Conservation (phyloP, 495 filamentous ascomycete species). For the Sabuloglossum arenarium region DNA sequence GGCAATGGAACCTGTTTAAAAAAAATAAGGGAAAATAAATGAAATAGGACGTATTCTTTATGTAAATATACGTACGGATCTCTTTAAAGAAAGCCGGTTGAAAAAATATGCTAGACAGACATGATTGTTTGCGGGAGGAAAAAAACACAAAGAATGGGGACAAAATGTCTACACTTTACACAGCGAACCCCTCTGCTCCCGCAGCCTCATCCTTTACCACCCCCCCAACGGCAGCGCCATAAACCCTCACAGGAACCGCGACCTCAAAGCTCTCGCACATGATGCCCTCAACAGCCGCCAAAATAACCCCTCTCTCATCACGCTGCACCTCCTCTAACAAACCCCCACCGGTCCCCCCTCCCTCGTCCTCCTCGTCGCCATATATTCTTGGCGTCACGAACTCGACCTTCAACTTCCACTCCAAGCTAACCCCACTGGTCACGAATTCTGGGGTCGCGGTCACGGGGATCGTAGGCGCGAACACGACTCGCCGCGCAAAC, state of each 20-base stretch:
- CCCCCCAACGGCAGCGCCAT: constrained; percentile 31
- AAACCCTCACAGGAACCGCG: constrained; percentile 61
- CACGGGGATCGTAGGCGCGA: constrained; percentile 60
- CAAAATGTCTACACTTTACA: too few species aligned
- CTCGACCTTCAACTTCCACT: constrained; percentile 75
- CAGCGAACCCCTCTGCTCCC: not conserved
- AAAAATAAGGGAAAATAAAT: too few species aligned
- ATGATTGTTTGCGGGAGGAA: too few species aligned
- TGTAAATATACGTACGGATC: too few species aligned
- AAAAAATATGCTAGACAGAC: too few species aligned
- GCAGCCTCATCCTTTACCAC: not conserved
- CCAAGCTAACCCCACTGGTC: constrained; percentile 64
- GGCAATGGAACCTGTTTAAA: too few species aligned
- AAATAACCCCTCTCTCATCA: constrained; percentile 51
- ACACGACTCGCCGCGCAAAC: constrained; percentile 55
- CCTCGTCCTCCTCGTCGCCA: constrained; percentile 10
- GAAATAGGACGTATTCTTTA: too few species aligned
- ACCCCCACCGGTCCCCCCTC: constrained; percentile 18
- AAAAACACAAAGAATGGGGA: too few species aligned
- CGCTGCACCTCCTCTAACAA: constrained; percentile 36
- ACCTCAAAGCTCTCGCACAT: constrained; percentile 82
- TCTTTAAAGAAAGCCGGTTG: too few species aligned
- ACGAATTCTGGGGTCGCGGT: constrained; percentile 71
- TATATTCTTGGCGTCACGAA: constrained; percentile 49
- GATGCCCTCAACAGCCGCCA: constrained; percentile 54